These are phyloP conservation scores for Lachnellula suecica DNA, from an alignment of 2,329 filamentous ascomycete species.

Conservation along the genomic window DNA sequence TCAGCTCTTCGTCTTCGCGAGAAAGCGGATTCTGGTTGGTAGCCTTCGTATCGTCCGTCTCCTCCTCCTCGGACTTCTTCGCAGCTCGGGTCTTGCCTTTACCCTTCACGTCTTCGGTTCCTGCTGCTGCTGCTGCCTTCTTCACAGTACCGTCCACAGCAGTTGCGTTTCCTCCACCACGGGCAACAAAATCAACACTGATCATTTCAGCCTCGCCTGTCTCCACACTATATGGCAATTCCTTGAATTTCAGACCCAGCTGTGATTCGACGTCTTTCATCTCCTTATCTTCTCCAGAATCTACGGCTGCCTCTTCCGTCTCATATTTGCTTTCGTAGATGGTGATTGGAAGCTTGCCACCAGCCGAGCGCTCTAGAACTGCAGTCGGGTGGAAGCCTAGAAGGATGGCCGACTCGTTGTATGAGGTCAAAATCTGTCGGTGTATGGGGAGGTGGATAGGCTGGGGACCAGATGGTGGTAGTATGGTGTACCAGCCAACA, in stretches of 20 bases:
- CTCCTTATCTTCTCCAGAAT: slow-evolving; percentile 64
- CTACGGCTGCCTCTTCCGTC: slow-evolving; percentile 53
- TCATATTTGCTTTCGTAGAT: slow-evolving; percentile 87
- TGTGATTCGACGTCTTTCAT: slow-evolving; percentile 64
- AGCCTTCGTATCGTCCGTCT: slow-evolving; percentile 36
- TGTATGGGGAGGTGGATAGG: slow-evolving; percentile 70
- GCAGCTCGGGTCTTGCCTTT: slow-evolving; percentile 31
- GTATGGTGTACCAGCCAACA: slow-evolving; percentile 88
- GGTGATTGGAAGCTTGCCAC: slow-evolving; percentile 82
- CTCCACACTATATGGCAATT: slow-evolving; percentile 84
- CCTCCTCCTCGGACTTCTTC: slow-evolving; percentile 30
- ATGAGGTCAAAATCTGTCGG: slow-evolving; percentile 68
- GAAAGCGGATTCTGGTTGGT: slow-evolving; percentile 55
- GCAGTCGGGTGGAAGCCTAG: slow-evolving; percentile 79
- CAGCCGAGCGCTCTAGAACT: slow-evolving; percentile 53
- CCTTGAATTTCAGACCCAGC: slow-evolving; percentile 71
- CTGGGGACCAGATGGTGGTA: slow-evolving; percentile 70
- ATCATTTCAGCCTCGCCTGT: slow-evolving; percentile 98
- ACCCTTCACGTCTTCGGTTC: slow-evolving; percentile 25
- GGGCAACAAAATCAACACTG: slow-evolving; percentile 88
- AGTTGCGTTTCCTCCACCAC: slow-evolving; percentile 78
- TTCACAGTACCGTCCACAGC: slow-evolving; percentile 43
- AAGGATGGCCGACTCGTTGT: slow-evolving; percentile 83
- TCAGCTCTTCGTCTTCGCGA: slow-evolving; percentile 59
- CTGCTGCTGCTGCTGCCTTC: slow-evolving; percentile 26